A percentile compares a stretch with the other conserved stretches of the same genome.
phyloP scores from a whole-genome alignment of 352 stramenopile species.

The Globisporangium alternatum region DNA sequence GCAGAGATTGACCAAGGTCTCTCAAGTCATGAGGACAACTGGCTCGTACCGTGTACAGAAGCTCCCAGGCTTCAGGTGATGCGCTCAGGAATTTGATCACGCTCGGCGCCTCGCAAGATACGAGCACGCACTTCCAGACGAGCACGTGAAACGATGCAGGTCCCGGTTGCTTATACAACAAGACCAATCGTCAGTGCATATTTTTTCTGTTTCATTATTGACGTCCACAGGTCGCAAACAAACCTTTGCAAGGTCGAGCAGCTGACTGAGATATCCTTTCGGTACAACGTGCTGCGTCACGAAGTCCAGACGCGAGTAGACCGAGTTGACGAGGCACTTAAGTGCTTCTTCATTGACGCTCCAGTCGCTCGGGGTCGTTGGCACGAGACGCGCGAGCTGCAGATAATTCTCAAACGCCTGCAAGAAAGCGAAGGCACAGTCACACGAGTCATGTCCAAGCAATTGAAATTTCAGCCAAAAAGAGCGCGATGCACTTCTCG shows the following conservation, averaged over 20 bases:
- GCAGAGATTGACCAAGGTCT: background rate
- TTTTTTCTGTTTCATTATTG: no score
- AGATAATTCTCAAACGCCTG: conserved; percentile 43
- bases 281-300: conserved; percentile 29
- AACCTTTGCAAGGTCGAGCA: conserved; percentile 29
- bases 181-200: no score
- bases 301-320: conserved; percentile 60
- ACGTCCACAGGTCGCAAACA: background rate
- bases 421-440: background rate
- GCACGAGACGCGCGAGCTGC: conserved; percentile 16
- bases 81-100: conserved; percentile 26
- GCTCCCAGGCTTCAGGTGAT: conserved; percentile 37
- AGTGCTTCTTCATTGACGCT: conserved; percentile 45
- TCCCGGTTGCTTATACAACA: conserved; percentile 7
- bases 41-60: conserved; percentile 35
- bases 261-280: conserved; percentile 20
- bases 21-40: background rate
- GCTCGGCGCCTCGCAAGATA: conserved; percentile 40
- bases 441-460: background rate
- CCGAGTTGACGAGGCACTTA: conserved; percentile 70
- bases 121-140: conserved; percentile 58
- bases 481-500: background rate
- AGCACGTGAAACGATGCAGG: conserved; percentile 44
- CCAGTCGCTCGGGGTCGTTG: conserved; percentile 14
- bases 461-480: background rate